phyloP scores from a whole-genome alignment of 257 asterid species.

The Handroanthus guayacan region DNA sequence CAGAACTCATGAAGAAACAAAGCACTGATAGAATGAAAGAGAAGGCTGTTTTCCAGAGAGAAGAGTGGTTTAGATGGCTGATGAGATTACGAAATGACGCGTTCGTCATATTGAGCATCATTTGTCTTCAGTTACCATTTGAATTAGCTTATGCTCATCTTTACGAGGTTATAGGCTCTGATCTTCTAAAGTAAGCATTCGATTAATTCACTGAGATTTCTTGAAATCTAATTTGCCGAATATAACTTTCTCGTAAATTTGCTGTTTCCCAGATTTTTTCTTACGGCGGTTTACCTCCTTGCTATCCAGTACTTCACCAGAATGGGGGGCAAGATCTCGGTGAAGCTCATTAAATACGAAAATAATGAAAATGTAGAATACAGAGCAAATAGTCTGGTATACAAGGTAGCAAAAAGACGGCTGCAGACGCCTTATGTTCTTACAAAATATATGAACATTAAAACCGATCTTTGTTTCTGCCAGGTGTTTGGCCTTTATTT shows the following conservation, averaged over 20 bases:
- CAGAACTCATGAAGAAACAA: conserved; percentile 58
- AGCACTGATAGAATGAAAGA: conserved; percentile 61
- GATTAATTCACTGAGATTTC: neutral
- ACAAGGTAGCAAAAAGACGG: conserved; percentile 65
- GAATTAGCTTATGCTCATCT: conserved; percentile 95
- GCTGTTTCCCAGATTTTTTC: conserved; percentile 65
- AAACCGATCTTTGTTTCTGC: conserved; percentile 23
- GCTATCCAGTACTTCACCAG: conserved; percentile 86
- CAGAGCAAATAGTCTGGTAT: conserved; percentile 89
- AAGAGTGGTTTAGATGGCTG: conserved; percentile 90
- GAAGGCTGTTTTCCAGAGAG: conserved; percentile 74
- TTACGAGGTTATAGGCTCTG: conserved; percentile 69
- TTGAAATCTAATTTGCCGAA: neutral
- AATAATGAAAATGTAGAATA: conserved; percentile 65
- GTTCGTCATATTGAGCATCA: conserved; percentile 71
- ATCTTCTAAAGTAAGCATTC: conserved; percentile 72
- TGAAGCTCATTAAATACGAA: conserved; percentile 84
- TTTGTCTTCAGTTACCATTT: conserved; percentile 94
- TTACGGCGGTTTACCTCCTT: conserved; percentile 82
- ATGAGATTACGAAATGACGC: conserved; percentile 93
- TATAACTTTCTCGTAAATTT: conserved; percentile 12
- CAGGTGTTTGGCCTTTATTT: conserved; percentile 97
- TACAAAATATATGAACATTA: neutral
- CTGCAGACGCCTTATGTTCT: neutral
- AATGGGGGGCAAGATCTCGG: conserved; percentile 82